Evolutionary conservation across 2,329 filamentous ascomycete genomes (phyloP), one percentile per base, ranked within the genome.

Genomic region (Cucurbitaria berberidis): DNA sequence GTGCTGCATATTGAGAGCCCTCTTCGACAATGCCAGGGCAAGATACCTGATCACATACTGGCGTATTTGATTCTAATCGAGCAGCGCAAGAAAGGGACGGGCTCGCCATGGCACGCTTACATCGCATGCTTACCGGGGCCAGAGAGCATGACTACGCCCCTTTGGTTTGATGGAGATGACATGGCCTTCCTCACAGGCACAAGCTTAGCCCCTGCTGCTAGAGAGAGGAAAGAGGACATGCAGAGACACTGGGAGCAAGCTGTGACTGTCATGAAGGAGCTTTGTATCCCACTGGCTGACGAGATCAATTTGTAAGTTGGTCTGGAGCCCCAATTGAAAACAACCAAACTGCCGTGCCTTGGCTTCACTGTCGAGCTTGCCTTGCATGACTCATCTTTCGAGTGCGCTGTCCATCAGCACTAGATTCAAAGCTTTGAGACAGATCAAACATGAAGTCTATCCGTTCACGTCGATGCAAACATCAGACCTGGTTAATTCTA

Each of bases 141-240:
- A 11, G 60, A 69, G 19, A 57, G 54, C 15, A 66, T 77, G 66
- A 68, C 61, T n/a, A 76, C 74, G 11, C 71, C 74, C 15, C 53
- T 76, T 7, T 77, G 68, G 67, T 76, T 76, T 45, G 48, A 66
- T 21, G 61, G 72, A 3, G 63, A 71, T 18, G 75, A 77, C 45
- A 48, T 67, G 45, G 50, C 60, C 18, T 75, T 67, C 62, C 64
- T 77, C 19, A 55, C 61, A 5, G 74, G 72, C 10, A 77, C 74
- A 26, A 72, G 72, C 48, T 48, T 77, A 15, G 55, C 57, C 9
- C 55, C 63, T 42, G 70, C 69, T 29, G 61, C 62, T 32, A 49
- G 57, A 26, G 63, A 65, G 21, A 62, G 64, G 40, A 63, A 57
- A 40, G 40, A 48, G 8, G 54, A 57, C 8, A 59, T 68, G 47